These are phyloP conservation scores for Letharia columbiana DNA, from an alignment of 495 filamentous ascomycete genomes.

Conservation along the genomic window DNA sequence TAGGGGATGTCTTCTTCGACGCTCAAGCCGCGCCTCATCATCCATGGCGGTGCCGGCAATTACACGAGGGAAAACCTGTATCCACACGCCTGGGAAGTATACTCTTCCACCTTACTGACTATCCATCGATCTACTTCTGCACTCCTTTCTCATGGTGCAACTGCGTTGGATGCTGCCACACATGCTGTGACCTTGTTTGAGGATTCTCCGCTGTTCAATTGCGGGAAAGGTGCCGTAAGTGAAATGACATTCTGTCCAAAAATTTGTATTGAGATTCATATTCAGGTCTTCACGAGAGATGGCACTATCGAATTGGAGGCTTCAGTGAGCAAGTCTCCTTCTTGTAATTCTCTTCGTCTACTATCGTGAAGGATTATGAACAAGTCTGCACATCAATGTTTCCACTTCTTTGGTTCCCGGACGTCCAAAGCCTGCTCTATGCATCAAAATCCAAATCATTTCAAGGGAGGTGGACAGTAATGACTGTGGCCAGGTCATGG, in stretches of 20 bases:
- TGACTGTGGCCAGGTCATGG: conserved; percentile 53
- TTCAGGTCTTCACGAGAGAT: conserved; percentile 61
- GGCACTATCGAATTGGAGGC: conserved; percentile 84
- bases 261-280: neutral
- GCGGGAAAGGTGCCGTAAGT: conserved; percentile 62
- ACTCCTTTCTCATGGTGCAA: conserved; percentile 37
- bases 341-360: neutral
- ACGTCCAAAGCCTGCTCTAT: no score
- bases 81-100: conserved; percentile 48
- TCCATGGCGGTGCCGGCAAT: conserved; percentile 85
- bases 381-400: neutral
- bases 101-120: conserved; percentile 54
- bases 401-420: neutral
- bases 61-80: conserved; percentile 62
- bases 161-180: conserved; percentile 64
- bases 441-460: neutral
- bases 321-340: conserved; percentile 30
- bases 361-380: no score
- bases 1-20: conserved; percentile 1
- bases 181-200: conserved; percentile 72
- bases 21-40: conserved; percentile 60
- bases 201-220: conserved; percentile 78
- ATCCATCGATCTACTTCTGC: conserved; percentile 45
- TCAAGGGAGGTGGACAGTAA: neutral
- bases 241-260: no score